Base-by-base conservation (phyloP, 2,329 filamentous ascomycete species). In the Colletotrichum somersetense region DNA sequence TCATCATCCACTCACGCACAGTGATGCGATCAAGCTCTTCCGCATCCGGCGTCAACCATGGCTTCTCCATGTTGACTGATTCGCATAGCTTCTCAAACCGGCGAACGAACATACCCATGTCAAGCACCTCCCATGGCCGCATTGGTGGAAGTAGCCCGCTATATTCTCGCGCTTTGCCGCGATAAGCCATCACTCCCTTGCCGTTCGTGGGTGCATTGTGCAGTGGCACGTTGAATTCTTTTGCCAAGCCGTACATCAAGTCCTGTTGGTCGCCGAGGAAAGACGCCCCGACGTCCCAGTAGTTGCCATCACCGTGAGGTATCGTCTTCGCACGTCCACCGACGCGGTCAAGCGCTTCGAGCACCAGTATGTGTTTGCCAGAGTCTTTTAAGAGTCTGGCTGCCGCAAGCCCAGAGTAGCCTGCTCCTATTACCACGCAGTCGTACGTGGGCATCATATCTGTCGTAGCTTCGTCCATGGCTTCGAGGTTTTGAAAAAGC, bases 201-300 rank as follows among this genome's bases (percentile, higher is more conserved):
- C 73, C 68, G 2, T 73, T 40, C 5, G 57, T 59, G 4, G 64
- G 73, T 33, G 55, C 18, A 6, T 38, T 38, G 66, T 56, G 62
- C 2, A 56, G 30, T 2, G 59, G 23, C 10, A 71, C 61, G 50
- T 62, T 33, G 53, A 71, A 74, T 38, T 74, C 73, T 14, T 62
- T 52, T 26, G 71, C 71, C 33, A 74, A 55, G 1, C 11, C 59
- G 59, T 71, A 71, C 71, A 74, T 73, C 20, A 66, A 44, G 42
- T 71, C 35, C 44, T 74, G 74, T 44, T 75, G 68, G 59, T 76
- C 70, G 16, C 75, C 76, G 20, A 73, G 50, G 23, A 77, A 73
- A 12, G 76, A 67, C 18, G 75, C 62, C 3, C 77, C 78, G 64
- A 66, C 67, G 58, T 75, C 70, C 68, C 73, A 76, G 46, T 74